Evolutionary conservation across 2,329 filamentous ascomycete genomes (phyloP), one percentile per base, ranked within the genome.

Genomic region (Aurifilum marmelostoma): DNA sequence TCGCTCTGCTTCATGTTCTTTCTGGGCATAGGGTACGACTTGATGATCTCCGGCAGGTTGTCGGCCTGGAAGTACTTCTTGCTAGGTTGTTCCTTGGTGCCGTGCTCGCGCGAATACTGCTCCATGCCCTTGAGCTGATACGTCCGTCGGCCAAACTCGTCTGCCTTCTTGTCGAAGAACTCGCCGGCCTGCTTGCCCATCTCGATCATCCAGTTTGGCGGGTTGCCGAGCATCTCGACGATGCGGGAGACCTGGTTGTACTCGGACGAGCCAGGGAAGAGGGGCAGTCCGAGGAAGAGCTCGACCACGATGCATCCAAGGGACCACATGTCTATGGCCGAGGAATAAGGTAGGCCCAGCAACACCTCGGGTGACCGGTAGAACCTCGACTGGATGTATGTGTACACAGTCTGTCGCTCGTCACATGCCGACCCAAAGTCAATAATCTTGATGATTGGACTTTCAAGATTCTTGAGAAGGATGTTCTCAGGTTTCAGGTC

Each of bases 261-360:
- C 80, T 99, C 96, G 2, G 96, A 99, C 0, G 95, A 98, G 37
- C 96, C 96, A 9, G 96, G 96, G 80, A 99, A 99, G 2, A 99
- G 82, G 0, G 96, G 96, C 63, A 99, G 84, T 60, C 96, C 96
- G 1, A 99, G 86, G 84, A 99, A 99, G 24, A 99, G 85, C 80
- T 99, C 96, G 32, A 99, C 96, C 21, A 99, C 95, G 74, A 99
- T 99, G 80, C 96, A 99, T 66, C 96, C 96, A 59, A 99, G 84
- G 5, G 96, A 99, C 96, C 96, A 99, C 95, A 99, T 99, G 77
- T 99, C 96, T 76, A 99, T 99, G 58, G 96, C 96, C 5, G 96
- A 97, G 18, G 96, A 98, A 79, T 99, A 99, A 70, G 96, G 96
- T 62, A 99, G 83, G 4, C 96, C 96, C n/a, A 99, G 84, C 50